Evolutionary conservation across 495 filamentous ascomycete genomes (phyloP).

Genomic region (Penicillium herquei): DNA sequence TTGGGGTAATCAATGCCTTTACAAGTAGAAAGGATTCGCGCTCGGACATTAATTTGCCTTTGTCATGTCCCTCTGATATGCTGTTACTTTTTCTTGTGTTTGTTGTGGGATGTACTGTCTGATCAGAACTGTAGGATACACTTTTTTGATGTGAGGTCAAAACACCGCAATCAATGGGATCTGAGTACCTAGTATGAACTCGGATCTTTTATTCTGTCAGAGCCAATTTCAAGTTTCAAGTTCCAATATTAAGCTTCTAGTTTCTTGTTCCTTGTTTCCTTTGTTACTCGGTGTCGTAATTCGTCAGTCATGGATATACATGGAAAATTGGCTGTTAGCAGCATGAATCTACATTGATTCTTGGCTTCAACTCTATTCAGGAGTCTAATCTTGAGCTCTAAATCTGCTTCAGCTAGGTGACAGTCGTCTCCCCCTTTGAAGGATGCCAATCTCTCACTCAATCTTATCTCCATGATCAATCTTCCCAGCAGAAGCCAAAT

Average conservation of each 20-base stretch:
- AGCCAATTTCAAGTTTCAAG: not conserved
- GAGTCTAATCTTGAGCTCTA: not conserved
- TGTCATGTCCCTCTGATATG: constrained; percentile 6
- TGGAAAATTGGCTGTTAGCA: too few relatives aligned
- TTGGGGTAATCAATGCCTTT: not conserved
- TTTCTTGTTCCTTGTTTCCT: not conserved
- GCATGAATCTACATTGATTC: not conserved
- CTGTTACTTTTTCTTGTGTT: not conserved
- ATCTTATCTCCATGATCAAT: constrained; percentile 24
- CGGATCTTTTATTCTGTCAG: too few relatives aligned
- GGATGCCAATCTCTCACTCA: constrained; percentile 11
- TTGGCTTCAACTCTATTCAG: not conserved
- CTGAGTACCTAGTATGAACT: too few relatives aligned
- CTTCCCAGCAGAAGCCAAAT: constrained; percentile 24
- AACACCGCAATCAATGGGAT: not conserved
- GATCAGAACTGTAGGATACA: not conserved
- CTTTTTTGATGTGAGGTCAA: not conserved
- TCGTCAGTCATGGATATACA: too few relatives aligned
- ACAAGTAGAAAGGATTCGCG: not conserved
- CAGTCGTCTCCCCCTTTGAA: not conserved
- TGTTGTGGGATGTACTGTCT: not conserved
- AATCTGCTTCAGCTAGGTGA: not conserved
- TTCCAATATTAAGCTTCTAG: not conserved
- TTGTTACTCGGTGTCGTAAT: too few relatives aligned
- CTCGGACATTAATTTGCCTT: constrained; percentile 9